Conservation (phyloP, 2,329 filamentous ascomycete species). For the Pseudogymnoascus sp. region DNA sequence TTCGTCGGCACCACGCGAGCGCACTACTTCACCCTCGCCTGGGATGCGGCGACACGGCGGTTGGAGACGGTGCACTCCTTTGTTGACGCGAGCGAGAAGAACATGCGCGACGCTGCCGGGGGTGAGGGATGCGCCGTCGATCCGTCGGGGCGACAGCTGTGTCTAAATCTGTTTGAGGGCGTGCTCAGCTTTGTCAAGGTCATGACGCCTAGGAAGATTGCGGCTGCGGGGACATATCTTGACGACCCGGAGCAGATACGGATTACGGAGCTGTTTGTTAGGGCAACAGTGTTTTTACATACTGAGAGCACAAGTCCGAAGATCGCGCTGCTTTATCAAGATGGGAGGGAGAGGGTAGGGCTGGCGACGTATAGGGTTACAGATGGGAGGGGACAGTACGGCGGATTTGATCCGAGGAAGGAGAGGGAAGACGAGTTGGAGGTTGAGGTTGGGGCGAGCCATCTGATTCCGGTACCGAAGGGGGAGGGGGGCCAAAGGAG, state of each 20-base stretch:
- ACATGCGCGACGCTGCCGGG: slow-evolving; percentile 71
- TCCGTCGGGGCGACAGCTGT: slow-evolving; percentile 63
- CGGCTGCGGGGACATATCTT: slow-evolving; percentile 44
- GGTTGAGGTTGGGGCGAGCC: slow-evolving; percentile 48
- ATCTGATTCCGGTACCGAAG: slow-evolving; percentile 56
- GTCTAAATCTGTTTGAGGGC: slow-evolving; percentile 61
- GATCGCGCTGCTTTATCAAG: slow-evolving; percentile 59
- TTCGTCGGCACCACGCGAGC: slow-evolving; percentile 88
- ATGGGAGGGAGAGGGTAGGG: slow-evolving; percentile 50
- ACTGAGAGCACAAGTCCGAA: slow-evolving; percentile 48
- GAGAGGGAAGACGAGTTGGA: slow-evolving; percentile 50
- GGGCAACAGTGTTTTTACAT: slow-evolving; percentile 59
- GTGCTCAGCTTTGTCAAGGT: slow-evolving; percentile 59
- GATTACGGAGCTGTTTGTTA: slow-evolving; percentile 60
- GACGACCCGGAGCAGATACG: slow-evolving; percentile 55
- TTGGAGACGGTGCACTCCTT: slow-evolving; percentile 46
- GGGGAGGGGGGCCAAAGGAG: slow-evolving; percentile 51
- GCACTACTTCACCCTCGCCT: slow-evolving; percentile 83
- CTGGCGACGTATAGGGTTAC: slow-evolving; percentile 54
- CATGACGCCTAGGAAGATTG: slow-evolving; percentile 44
- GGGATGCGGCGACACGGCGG: slow-evolving; percentile 55
- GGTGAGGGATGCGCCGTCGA: slow-evolving; percentile 80
- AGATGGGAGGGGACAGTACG: slow-evolving; percentile 48
- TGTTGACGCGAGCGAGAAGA: slow-evolving; percentile 48
- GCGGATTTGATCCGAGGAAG: slow-evolving; percentile 47